phyloP scores from a whole-genome alignment of 192 early-diverging fungal species.

The Umbelopsis ramanniana region DNA sequence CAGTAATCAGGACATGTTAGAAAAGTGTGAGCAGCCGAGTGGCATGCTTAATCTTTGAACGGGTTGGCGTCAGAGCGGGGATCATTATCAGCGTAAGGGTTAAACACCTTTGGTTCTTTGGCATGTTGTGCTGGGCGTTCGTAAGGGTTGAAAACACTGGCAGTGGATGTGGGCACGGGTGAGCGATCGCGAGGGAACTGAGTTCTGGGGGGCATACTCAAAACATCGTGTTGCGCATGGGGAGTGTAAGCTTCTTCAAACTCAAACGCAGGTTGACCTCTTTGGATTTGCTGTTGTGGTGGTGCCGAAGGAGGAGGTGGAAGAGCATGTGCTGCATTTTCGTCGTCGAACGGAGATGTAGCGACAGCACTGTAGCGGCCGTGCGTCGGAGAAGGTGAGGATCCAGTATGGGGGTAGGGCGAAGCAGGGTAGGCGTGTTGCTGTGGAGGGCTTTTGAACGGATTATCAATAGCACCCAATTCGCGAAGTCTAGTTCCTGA shows the following conservation, averaged over 20 bases:
- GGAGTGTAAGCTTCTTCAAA: slow-evolving; percentile 16
- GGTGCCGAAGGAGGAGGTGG: background rate
- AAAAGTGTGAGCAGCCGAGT: too few relatives aligned
- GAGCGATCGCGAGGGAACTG: slow-evolving; percentile 11
- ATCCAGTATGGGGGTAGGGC: background rate
- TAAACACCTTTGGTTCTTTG: slow-evolving; percentile 4
- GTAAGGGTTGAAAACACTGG: background rate
- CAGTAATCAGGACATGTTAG: background rate
- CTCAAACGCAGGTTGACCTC: slow-evolving; percentile 2
- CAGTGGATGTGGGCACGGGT: background rate
- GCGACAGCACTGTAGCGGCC: background rate
- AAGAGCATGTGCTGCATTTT: background rate
- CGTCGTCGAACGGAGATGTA: too few relatives aligned
- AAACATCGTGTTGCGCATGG: background rate
- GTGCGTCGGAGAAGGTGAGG: too few relatives aligned
- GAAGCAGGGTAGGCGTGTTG: background rate
- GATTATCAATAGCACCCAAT: background rate
- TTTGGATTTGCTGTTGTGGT: background rate
- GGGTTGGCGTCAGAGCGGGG: background rate
- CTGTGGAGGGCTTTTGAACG: background rate
- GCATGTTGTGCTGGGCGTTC: background rate
- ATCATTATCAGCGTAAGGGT: background rate
- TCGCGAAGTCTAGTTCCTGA: background rate
- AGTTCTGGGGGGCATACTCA: slow-evolving; percentile 7
- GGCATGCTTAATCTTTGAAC: background rate